phyloP scores from a whole-genome alignment of 306 rosid genomes.

The Rosa persica region DNA sequence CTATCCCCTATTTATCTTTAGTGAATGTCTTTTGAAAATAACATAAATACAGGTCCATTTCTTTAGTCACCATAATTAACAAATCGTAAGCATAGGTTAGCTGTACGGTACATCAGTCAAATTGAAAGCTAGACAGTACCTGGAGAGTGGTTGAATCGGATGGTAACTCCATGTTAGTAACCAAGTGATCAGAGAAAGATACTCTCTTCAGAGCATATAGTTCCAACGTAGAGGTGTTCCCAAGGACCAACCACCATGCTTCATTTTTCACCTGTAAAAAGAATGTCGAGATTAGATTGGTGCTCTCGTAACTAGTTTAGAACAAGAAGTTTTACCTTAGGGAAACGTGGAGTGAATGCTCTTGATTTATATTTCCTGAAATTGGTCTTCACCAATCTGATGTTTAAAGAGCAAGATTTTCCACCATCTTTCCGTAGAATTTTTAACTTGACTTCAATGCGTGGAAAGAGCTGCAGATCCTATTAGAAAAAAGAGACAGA shows the following conservation, averaged over 20 bases:
- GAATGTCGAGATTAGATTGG: conserved; percentile 14
- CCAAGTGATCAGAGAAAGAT: conserved; percentile 68
- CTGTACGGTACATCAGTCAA: not conserved
- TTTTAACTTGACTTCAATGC: conserved; percentile 59
- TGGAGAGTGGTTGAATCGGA: conserved; percentile 35
- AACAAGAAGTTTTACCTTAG: conserved; percentile 55
- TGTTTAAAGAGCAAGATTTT: conserved; percentile 40
- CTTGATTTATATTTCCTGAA: conserved; percentile 56
- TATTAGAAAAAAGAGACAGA: conserved; percentile 29
- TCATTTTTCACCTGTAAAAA: conserved; percentile 77
- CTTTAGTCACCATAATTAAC: not conserved
- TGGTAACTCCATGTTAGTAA: conserved; percentile 82
- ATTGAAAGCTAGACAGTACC: conserved; percentile 37
- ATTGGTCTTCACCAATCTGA: conserved; percentile 76
- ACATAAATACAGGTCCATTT: not conserved
- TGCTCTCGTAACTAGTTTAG: conserved; percentile 11
- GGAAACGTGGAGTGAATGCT: conserved; percentile 87
- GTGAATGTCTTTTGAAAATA: not conserved
- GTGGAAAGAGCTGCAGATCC: conserved; percentile 84
- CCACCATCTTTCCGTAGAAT: conserved; percentile 50
- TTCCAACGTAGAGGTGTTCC: conserved; percentile 70
- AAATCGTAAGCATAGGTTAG: not conserved
- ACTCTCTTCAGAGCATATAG: conserved; percentile 77
- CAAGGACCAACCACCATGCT: conserved; percentile 97
- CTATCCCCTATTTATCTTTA: not conserved